phyloP scores from a whole-genome alignment of 2,329 filamentous ascomycete species.

The Claviceps monticola region DNA sequence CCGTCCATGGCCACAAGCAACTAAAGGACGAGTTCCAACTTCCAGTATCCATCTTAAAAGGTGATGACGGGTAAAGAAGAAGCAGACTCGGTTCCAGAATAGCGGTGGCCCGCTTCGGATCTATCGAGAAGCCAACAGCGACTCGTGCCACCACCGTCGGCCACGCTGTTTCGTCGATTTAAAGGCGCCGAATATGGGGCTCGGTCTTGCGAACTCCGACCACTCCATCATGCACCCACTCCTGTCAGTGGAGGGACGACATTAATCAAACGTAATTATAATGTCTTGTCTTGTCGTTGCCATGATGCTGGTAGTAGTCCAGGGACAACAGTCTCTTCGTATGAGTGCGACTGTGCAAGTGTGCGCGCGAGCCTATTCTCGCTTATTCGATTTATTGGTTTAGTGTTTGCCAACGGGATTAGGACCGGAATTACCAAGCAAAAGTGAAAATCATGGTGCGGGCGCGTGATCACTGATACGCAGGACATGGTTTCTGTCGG shows the following conservation, averaged over 20 bases:
- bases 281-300: not conserved
- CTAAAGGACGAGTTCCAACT: not conserved
- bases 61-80: not conserved
- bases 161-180: not conserved
- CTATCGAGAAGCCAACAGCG: not conserved
- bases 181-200: no score
- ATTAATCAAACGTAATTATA: not conserved
- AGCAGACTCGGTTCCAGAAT: not conserved
- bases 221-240: not conserved
- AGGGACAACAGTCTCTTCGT: not conserved
- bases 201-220: not conserved
- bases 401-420: not conserved
- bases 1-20: not conserved
- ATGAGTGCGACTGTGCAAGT: slow-evolving; percentile 1
- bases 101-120: not conserved
- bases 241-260: not conserved
- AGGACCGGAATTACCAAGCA: not conserved
- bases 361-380: slow-evolving; percentile 2
- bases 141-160: not conserved
- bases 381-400: slow-evolving; percentile 4
- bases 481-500: not conserved
- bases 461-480: not conserved
- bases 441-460: not conserved
- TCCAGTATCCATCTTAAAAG: not conserved
- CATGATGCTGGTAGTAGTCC: not conserved